A percentile compares a stretch with the other conserved stretches of the same genome.
phyloP scores from a whole-genome alignment of 768 basidiomycete genomes.

The Neoboletus subvelutipes region DNA sequence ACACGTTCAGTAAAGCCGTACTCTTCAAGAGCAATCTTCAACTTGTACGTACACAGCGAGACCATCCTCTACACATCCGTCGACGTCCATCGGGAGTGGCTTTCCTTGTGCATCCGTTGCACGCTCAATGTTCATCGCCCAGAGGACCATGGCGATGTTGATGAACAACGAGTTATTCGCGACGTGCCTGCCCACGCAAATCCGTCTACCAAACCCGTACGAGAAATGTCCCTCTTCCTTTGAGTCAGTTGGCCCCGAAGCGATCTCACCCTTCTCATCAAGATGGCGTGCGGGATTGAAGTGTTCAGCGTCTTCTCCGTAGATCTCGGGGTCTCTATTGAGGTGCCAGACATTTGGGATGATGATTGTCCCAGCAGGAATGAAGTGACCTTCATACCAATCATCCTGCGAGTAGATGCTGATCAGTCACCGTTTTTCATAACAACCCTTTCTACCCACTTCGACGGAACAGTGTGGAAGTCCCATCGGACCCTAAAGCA shows the following conservation, averaged over 20 bases:
- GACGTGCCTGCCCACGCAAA: slow-evolving; percentile 35
- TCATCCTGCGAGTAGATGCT: slow-evolving; percentile 16
- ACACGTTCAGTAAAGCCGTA: not conserved
- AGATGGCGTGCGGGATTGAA: slow-evolving; percentile 39
- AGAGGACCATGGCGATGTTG: slow-evolving; percentile 31
- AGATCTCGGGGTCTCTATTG: slow-evolving; percentile 40
- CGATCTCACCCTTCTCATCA: not conserved
- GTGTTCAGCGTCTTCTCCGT: slow-evolving; percentile 45
- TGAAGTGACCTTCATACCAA: slow-evolving; percentile 23
- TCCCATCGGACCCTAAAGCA: not conserved
- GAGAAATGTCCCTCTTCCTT: slow-evolving; percentile 20
- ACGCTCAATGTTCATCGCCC: slow-evolving; percentile 21
- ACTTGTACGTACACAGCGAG: slow-evolving; percentile 4
- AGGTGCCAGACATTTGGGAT: slow-evolving; percentile 26
- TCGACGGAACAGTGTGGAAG: slow-evolving; percentile 4
- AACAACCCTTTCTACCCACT: not conserved
- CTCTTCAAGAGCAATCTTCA: too few relatives aligned
- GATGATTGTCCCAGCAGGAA: slow-evolving; percentile 19
- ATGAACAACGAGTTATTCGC: slow-evolving; percentile 38
- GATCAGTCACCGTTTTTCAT: not conserved
- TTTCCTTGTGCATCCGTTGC: slow-evolving; percentile 2
- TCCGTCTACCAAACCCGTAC: slow-evolving; percentile 13
- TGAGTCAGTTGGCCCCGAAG: not conserved
- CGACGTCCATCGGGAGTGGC: slow-evolving; percentile 2
- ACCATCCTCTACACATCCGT: slow-evolving; percentile 10